Evolutionary conservation across 2,329 filamentous ascomycete genomes (phyloP).

Genomic region (Acephala macrosclerotiorum): DNA sequence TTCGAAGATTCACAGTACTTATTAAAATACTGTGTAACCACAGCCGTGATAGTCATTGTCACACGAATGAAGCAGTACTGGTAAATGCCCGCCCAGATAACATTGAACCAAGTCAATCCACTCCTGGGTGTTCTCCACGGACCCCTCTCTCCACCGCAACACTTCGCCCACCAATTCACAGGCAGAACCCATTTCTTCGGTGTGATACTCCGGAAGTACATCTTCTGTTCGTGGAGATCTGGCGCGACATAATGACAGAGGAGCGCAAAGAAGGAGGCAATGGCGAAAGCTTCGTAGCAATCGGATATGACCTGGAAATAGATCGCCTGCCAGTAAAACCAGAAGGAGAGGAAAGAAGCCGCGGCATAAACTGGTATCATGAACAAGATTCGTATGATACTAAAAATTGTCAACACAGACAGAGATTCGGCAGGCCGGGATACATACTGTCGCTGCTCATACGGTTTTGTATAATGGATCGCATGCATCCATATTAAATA

Average conservation of each 20-base stretch:
- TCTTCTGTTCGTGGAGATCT: conserved; percentile 80
- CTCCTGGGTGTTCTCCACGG: conserved; percentile 78
- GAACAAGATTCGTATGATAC: conserved; percentile 86
- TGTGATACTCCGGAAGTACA: conserved; percentile 77
- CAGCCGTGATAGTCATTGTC: conserved; percentile 79
- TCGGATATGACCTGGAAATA: conserved; percentile 85
- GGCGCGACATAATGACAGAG: conserved; percentile 83
- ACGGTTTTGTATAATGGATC: conserved; percentile 65
- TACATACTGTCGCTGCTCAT: conserved; percentile 63
- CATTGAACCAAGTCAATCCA: conserved; percentile 90
- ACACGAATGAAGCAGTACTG: conserved; percentile 87
- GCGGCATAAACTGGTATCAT: conserved; percentile 86
- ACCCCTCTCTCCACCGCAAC: conserved; percentile 73
- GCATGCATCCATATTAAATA: conserved; percentile 67
- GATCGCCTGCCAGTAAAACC: conserved; percentile 78
- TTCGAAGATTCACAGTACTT: conserved; percentile 82
- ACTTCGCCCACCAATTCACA: conserved; percentile 72
- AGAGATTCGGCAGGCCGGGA: neutral
- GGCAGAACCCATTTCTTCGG: conserved; percentile 78
- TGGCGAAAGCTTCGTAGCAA: conserved; percentile 90
- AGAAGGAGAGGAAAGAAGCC: conserved; percentile 76
- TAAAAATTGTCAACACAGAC: conserved; percentile 44
- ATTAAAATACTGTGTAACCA: conserved; percentile 72
- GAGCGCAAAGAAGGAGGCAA: conserved; percentile 85
- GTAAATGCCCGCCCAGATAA: conserved; percentile 83